These are phyloP conservation scores for Nakazawaea wyomingensis DNA, from an alignment of 805 yeast genomes.

Conservation along the genomic window DNA sequence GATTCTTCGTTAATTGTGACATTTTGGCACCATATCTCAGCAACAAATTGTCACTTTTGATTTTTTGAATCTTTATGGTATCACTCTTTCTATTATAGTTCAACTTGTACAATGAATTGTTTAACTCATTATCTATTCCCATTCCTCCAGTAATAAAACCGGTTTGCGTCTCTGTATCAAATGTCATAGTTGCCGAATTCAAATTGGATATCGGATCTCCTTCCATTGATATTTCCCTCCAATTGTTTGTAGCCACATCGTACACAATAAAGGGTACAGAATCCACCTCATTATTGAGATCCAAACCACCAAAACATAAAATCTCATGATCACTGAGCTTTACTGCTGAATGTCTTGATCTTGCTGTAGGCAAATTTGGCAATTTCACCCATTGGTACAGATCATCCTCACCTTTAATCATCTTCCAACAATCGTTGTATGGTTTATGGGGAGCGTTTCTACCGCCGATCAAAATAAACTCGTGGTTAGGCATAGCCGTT, in stretches of 20 bases:
- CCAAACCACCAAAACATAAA: constrained; percentile 50
- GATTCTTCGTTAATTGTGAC: constrained; percentile 27
- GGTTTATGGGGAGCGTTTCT: constrained; percentile 52
- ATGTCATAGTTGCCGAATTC: constrained; percentile 32
- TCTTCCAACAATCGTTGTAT: constrained; percentile 39
- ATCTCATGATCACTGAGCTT: constrained; percentile 23
- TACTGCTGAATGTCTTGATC: constrained; percentile 49
- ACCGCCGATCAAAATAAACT: constrained; percentile 55
- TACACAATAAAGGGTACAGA: constrained; percentile 21
- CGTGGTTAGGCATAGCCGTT: constrained; percentile 26
- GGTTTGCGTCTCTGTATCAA: constrained; percentile 17
- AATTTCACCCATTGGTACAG: constrained; percentile 35
- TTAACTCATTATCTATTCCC: constrained; percentile 20
- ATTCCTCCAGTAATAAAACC: constrained; percentile 51
- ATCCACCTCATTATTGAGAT: constrained; percentile 2
- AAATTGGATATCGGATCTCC: constrained; percentile 16
- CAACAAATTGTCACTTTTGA: constrained; percentile 8
- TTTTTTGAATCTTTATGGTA: constrained; percentile 13
- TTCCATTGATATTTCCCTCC: constrained; percentile 17
- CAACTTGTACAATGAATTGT: constrained; percentile 31
- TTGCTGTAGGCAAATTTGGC: constrained; percentile 34
- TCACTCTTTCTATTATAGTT: constrained; percentile 15
- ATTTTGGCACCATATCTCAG: constrained; percentile 14
- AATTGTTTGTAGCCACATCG: constrained; percentile 12
- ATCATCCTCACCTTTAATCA: constrained; percentile 16